phyloP scores from a whole-genome alignment of 768 basidiomycete genomes.

The Phallus indusiatus region DNA sequence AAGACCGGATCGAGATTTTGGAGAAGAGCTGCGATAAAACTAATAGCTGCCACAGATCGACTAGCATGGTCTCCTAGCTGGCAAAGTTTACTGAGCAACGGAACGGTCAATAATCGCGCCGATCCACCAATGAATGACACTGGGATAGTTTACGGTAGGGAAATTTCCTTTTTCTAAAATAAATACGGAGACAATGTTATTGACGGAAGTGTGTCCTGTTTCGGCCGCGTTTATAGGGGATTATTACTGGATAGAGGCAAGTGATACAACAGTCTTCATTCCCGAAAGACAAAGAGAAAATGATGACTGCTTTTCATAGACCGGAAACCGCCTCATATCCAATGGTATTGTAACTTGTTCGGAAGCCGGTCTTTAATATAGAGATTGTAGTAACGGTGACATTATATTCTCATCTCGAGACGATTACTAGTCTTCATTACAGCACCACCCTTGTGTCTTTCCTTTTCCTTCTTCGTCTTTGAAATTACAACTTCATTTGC shows the following conservation, averaged over 20 bases:
- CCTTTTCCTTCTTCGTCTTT: neutral
- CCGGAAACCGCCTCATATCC: conserved; percentile 4
- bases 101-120: conserved; percentile 50
- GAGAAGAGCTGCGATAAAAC: conserved; percentile 40
- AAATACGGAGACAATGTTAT: neutral
- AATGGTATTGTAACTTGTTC: neutral
- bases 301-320: neutral
- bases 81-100: conserved; percentile 58
- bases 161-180: neutral
- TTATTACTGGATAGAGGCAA: conserved; percentile 44
- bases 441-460: neutral
- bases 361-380: neutral
- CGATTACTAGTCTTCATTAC: neutral
- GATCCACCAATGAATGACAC: conserved; percentile 41
- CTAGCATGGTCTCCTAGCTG: conserved; percentile 49
- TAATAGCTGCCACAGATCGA: conserved; percentile 37
- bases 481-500: neutral
- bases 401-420: neutral
- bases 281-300: neutral
- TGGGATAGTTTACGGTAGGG: conserved; percentile 47
- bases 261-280: neutral
- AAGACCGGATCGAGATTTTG: conserved; percentile 28
- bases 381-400: neutral
- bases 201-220: neutral
- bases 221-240: conserved; percentile 33